phyloP scores from a whole-genome alignment of 805 yeast genomes.

The Candida endomychidarum region DNA sequence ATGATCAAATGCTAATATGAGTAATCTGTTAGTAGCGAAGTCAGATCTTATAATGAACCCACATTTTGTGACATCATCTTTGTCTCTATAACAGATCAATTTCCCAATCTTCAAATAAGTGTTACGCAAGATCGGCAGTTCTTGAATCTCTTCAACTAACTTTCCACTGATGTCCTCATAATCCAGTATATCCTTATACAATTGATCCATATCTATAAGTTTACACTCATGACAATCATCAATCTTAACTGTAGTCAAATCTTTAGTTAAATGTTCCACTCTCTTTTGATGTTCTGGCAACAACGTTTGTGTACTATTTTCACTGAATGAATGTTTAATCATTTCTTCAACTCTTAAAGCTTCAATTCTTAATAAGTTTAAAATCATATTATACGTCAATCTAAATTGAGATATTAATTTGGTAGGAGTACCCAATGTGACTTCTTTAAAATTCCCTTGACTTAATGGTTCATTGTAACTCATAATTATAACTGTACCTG shows the following conservation, averaged over 20 bases:
- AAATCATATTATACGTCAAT: constrained; percentile 91
- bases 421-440: constrained; percentile 86
- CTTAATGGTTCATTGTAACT: constrained; percentile 66
- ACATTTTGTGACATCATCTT: constrained; percentile 36
- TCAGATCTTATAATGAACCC: constrained; percentile 57
- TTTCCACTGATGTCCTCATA: constrained; percentile 46
- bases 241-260: constrained; percentile 40
- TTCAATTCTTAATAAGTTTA: constrained; percentile 87
- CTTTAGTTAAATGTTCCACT: constrained; percentile 52
- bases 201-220: constrained; percentile 42
- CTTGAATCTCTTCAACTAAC: constrained; percentile 48
- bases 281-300: constrained; percentile 81
- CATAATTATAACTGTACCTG: constrained; percentile 95
- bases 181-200: constrained; percentile 45
- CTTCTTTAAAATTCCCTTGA: constrained; percentile 65
- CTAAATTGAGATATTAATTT: constrained; percentile 90
- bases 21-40: constrained; percentile 27
- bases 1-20: constrained; percentile 47
- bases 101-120: constrained; percentile 52
- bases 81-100: constrained; percentile 57
- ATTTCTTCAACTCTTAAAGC: constrained; percentile 96
- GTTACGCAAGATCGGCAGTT: constrained; percentile 47
- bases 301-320: constrained; percentile 80
- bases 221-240: constrained; percentile 38
- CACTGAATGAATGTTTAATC: constrained; percentile 94